Evolutionary conservation across 148 eudicot species (phyloP).

Genomic region (Chenopodium berlandieri): DNA sequence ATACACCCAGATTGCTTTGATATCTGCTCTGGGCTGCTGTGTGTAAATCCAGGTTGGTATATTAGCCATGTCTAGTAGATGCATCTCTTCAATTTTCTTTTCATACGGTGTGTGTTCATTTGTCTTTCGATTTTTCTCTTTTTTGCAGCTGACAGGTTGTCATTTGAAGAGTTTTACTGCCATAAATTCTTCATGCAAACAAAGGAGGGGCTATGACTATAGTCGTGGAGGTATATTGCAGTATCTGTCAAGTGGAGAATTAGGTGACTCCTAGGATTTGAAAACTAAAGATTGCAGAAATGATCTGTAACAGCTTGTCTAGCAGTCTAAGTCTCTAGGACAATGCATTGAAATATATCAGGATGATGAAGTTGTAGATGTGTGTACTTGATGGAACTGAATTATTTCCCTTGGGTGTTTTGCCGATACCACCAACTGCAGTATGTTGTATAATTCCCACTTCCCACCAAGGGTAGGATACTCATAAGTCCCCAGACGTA

Average conservation of each 20-base stretch:
- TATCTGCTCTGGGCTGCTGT: slow-evolving; percentile 44
- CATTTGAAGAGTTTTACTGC: slow-evolving; percentile 40
- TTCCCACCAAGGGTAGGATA: too few species aligned
- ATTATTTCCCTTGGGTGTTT: too few species aligned
- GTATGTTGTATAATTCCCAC: not conserved
- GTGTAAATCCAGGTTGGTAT: slow-evolving; percentile 41
- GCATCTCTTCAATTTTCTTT: not conserved
- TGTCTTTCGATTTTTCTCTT: not conserved
- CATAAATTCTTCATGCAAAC: slow-evolving; percentile 34
- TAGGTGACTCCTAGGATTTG: not conserved
- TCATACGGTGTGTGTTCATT: not conserved
- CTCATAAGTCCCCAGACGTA: too few species aligned
- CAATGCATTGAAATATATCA: not conserved
- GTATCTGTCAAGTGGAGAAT: not conserved
- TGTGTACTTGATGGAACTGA: not conserved
- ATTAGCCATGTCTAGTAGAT: not conserved
- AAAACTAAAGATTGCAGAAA: not conserved
- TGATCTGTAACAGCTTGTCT: not conserved
- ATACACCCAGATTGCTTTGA: slow-evolving; percentile 45
- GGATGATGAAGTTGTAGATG: not conserved
- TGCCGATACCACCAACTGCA: not conserved
- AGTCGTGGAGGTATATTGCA: not conserved
- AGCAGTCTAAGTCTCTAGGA: not conserved
- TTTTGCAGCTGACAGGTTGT: slow-evolving; percentile 37
- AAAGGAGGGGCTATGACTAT: slow-evolving; percentile 2